These are phyloP conservation scores for Penicillium flavigenum DNA, from an alignment of 495 filamentous ascomycete genomes.

Conservation along the genomic window DNA sequence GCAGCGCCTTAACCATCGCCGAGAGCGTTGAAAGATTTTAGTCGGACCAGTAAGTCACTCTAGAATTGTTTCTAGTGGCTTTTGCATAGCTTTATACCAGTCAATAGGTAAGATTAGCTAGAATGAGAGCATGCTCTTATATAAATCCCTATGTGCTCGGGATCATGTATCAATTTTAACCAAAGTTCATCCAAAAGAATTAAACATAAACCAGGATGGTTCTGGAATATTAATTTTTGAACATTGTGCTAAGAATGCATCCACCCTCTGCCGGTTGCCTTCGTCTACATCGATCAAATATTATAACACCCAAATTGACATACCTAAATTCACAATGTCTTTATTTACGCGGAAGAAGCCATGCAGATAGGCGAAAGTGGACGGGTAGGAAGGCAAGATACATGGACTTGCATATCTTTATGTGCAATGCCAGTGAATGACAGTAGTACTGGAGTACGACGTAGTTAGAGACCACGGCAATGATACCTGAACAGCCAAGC, in stretches of 20 bases:
- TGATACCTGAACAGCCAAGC: background rate
- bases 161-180: background rate
- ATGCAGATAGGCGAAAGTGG: background rate
- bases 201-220: background rate
- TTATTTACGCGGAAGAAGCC: background rate
- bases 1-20: too few relatives aligned
- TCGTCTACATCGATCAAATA: background rate
- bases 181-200: background rate
- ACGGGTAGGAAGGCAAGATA: background rate
- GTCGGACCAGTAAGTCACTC: too few relatives aligned
- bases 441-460: background rate
- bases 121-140: background rate
- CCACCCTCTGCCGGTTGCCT: background rate
- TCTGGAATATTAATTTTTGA: background rate
- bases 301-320: background rate
- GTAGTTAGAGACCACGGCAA: background rate
- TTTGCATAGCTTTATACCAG: background rate
- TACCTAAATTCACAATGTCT: background rate
- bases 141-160: background rate
- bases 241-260: background rate
- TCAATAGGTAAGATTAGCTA: background rate
- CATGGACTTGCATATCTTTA: background rate
- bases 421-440: background rate
- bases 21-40: too few relatives aligned
- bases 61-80: too few relatives aligned